Base-by-base conservation (phyloP, 1,139 yeast genomes). In the Pneumocystis canis region DNA sequence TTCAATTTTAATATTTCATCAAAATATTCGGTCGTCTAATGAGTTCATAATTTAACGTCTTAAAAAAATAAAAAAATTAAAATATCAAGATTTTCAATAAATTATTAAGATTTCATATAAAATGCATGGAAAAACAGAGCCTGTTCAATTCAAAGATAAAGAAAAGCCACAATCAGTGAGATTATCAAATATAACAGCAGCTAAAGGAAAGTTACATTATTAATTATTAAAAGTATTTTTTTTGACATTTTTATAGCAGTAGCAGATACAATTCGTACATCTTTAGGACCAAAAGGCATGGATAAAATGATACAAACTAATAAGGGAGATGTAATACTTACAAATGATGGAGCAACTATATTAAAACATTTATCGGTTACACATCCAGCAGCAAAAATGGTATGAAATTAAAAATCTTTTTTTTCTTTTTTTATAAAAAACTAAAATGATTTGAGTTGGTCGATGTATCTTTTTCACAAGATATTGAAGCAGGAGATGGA, bases 91-190 rank as follows among this genome's bases (percentile, higher is more conserved):
- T 32, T 9, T 32, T 32, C 5, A 32, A 9, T 5, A 32, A 32
- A 9, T 32, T 9, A 5, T 32, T 5, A 32, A 33, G 14, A 35
- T 14, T 4, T 35, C n/a, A 11, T 35, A 4, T 2, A 35, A 35
- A 35, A 11, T 35, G n/a, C 39, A 2, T 35, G 16, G 16, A n/a
- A 35, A 35, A 35, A 47, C 54, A 47, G 14, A 20, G n/a, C 54
- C n/a, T n/a, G n/a, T n/a, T n/a, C n/a, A 47, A 9, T 92, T 92
- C 78, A 87, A 84, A 73, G 92, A 89, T 76, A 89, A 85, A 74
- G 98, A 94, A 73, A 92, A 94, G 80, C 98, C 99, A 16, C 95
- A 87, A 73, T 98, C 92, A 76, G 97, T 94, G 64, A 87, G 99
- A 69, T 85, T 83, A 74, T 84, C 94, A 64, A 94, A 94, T 73